Evolutionary conservation across 2,329 filamentous ascomycete genomes (phyloP), one percentile per base, ranked within the genome.

Genomic region (Aureobasidium sp.): DNA sequence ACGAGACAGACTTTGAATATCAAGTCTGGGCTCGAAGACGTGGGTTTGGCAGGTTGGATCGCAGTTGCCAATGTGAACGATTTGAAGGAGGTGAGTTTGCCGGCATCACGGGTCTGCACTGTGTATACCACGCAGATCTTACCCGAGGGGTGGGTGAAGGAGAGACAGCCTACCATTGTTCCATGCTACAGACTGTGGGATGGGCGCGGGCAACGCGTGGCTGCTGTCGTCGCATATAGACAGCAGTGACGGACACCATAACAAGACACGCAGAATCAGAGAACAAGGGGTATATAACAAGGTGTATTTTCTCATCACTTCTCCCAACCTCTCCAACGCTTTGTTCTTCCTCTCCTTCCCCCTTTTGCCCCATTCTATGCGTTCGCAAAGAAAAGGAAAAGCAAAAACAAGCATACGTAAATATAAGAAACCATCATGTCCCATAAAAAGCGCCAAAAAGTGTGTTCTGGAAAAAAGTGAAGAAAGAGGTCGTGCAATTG

Each of bases 171-270:
- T 27, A 51, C 44, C 29, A 49, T 62, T 20, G 25, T 62, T 14
- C 61, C 61, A 29, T 62, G 61, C 53, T 45, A 58, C 37, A 57
- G 45, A 14, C 36, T 62, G 4, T 62, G 61, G 61, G 20, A 58
- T 17, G 37, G 39, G 15, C 25, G 52, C 1, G 45, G 61, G 31
- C 15, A 22, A 17, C 25, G 17, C 12, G 53, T 58, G 27, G 37
- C 42, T 31, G 61, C 45, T 44, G 53, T 62, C 15, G 45, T 62
- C 5, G 39, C 52, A 36, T 62, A 45, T 53, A 62, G 53, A 20
- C 34, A 42, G n/a, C 44, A 41, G 25, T 60, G 11, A 60, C 11
- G 15, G 8, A 29, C 7, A 3, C 14, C 39, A 41, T n/a, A 48
- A 15, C 17, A 29, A 48, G 45, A 48, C 45, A n/a, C 7, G 5